Evolutionary conservation across 2,329 filamentous ascomycete genomes (phyloP), one percentile per base, ranked within the genome.

Genomic region (Fusarium piperis): DNA sequence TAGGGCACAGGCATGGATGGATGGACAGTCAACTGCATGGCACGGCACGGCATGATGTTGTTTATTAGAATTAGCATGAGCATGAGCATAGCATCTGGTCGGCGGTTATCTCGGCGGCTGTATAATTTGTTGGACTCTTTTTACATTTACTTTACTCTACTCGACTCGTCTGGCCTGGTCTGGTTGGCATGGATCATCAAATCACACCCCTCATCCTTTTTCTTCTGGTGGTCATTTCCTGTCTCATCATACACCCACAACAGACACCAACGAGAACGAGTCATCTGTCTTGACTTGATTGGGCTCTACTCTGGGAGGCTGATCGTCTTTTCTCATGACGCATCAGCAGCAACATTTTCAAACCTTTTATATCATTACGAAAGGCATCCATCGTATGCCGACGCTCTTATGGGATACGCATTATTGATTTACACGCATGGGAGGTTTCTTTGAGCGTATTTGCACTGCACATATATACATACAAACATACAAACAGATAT

Each of bases 391-490:
- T 64, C 59, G 51, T 11, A 46, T 46, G 39, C 39, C 23, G 46
- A 75, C 59, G 39, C 60, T 69, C 72, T 69, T 69, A 73, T 61
- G 66, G 70, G 70, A 64, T 20, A 38, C 64, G 65, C 55, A 67
- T 53, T 61, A 64, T 58, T 46, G 32, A 57, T 53, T 62, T 51
- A 56, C 39, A 41, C 38, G 59, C 35, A 44, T 61, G 64, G 48
- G 52, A 58, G 48, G 35, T 55, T 62, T 57, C 44, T 52, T 62
- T 36, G 36, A 46, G 23, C 41, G 62, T 63, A 60, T 62, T 53
- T 51, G 38, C 12, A 62, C 48, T 51, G 38, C 12, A 62, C 41
- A 23, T 51, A 20, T 20, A 13, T 57, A 36, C 32, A 58, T 41
- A 23, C 20, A 44, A 44, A 23, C 26, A 51, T 35, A 53, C 16